Evolutionary conservation across 176 grass and related monocot genomes (phyloP).

Genomic region (barley (Hordeum vulgare)): MorexV3_pseudomolecules_assembly NC_058522.1:553526241-553526740

Average conservation of each 20-base stretch:
- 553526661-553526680: slow-evolving; percentile 89
- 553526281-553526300: slow-evolving; percentile 6
- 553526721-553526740: slow-evolving; percentile 91
- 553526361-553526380: slow-evolving; percentile 4
- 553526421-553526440: slow-evolving; percentile 56
- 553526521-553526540: slow-evolving; percentile 59
- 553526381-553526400: background rate
- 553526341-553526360: slow-evolving; percentile 36
- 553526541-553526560: slow-evolving; percentile 76
- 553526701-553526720: slow-evolving; percentile 89
- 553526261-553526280: slow-evolving; percentile 31
- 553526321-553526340: slow-evolving; percentile 77
- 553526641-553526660: slow-evolving; percentile 69
- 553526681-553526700: slow-evolving; percentile 89
- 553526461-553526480: slow-evolving; percentile 49
- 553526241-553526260: slow-evolving; percentile 29
- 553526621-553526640: slow-evolving; percentile 66
- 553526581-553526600: slow-evolving; percentile 34
- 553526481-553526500: slow-evolving; percentile 68
- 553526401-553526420: slow-evolving; percentile 33
- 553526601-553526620: slow-evolving; percentile 83
- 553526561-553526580: slow-evolving; percentile 77
- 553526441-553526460: slow-evolving; percentile 70
- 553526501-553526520: slow-evolving; percentile 46
- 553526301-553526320: background rate